Percentiles rank a stretch among this genome's conserved stretches.
These are phyloP conservation scores for Pseudogymnoascus sp. DNA, from an alignment of 2,329 filamentous ascomycete species.

Conservation along the genomic window DNA sequence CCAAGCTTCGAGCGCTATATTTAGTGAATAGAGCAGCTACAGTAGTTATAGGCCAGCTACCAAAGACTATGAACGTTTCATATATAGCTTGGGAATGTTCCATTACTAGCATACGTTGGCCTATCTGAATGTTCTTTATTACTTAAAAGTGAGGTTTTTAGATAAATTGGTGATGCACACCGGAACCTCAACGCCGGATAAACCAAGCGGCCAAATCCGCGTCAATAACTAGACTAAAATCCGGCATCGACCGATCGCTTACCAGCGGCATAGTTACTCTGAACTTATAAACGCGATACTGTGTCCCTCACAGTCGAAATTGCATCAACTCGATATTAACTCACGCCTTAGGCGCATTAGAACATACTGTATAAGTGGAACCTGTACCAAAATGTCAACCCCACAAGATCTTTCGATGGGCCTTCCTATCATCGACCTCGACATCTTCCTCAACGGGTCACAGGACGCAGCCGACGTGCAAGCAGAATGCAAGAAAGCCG, in stretches of 20 bases:
- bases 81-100: background rate
- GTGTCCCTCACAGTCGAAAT: background rate
- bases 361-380: background rate
- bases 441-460: slow-evolving; percentile 44
- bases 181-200: background rate
- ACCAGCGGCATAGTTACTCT: background rate
- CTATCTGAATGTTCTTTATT: background rate
- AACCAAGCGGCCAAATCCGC: background rate
- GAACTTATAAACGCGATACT: background rate
- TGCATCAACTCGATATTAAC: background rate
- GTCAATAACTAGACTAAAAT: background rate
- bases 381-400: background rate
- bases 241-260: background rate
- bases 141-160: background rate
- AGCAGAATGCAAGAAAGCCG: slow-evolving; percentile 47
- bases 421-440: slow-evolving; percentile 52
- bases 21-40: background rate
- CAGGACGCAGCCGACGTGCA: slow-evolving; percentile 37
- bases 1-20: background rate
- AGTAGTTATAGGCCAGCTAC: background rate
- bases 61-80: background rate
- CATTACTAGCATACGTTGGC: background rate
- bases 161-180: background rate
- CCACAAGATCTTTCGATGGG: slow-evolving; percentile 41
- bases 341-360: background rate